Evolutionary conservation across 2,329 filamentous ascomycete genomes (phyloP).

Genomic region (Ophiosphaerella herpotricha): DNA sequence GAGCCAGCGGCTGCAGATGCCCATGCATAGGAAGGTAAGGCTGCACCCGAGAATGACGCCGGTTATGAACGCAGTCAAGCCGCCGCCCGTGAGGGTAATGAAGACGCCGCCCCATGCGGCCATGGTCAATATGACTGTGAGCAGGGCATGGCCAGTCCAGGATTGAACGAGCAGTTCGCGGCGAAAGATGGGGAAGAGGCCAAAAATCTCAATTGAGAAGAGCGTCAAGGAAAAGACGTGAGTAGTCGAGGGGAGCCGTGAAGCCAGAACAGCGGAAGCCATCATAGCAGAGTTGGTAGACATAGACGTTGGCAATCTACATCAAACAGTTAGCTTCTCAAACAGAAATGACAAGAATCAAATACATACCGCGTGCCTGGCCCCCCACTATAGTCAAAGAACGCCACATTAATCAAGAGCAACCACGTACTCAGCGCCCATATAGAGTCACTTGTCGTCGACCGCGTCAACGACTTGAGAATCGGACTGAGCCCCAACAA

Average conservation of each 20-base stretch:
- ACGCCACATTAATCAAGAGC: conserved; percentile 93
- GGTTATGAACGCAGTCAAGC: conserved; percentile 64
- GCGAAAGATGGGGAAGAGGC: conserved; percentile 96
- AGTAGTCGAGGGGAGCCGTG: conserved; percentile 83
- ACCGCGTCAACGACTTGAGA: conserved; percentile 91
- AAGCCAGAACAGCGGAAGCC: conserved; percentile 92
- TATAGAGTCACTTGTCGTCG: conserved; percentile 91
- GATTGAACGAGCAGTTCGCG: conserved; percentile 81
- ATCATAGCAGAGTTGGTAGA: conserved; percentile 96
- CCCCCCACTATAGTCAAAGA: conserved; percentile 90
- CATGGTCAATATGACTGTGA: conserved; percentile 77
- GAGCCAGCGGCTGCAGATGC: conserved; percentile 95
- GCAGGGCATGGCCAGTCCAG: conserved; percentile 76
- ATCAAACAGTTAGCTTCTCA: conserved; percentile 12
- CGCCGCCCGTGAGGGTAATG: conserved; percentile 58
- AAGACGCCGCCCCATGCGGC: conserved; percentile 80
- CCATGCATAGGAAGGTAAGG: conserved; percentile 78
- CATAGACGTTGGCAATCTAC: conserved; percentile 72
- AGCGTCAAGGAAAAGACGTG: conserved; percentile 94
- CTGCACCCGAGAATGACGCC: conserved; percentile 79
- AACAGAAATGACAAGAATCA: background rate
- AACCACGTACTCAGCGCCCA: conserved; percentile 97
- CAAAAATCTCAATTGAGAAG: conserved; percentile 97
- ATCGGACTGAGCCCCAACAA: conserved; percentile 92
- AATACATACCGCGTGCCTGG: conserved; percentile 55